These are phyloP conservation scores for Talaromyces thailandensis DNA, from an alignment of 495 filamentous ascomycete species.

Conservation along the genomic window DNA sequence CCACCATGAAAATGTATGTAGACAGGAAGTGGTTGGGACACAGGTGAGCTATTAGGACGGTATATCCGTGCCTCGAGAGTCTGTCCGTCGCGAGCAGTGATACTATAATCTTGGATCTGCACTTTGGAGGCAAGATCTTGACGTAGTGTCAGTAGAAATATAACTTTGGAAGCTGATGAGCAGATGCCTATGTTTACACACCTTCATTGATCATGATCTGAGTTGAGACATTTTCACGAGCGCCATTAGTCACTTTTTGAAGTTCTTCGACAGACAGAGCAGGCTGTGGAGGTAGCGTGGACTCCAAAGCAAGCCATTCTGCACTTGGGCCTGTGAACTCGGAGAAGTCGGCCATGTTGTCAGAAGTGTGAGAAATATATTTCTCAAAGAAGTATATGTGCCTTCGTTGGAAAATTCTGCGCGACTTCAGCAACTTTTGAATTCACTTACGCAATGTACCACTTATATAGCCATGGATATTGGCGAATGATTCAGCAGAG, in stretches of 20 bases:
- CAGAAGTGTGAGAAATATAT: not conserved
- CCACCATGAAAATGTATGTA: conserved; percentile 44
- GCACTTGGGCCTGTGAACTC: not conserved
- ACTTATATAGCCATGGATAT: too few relatives aligned
- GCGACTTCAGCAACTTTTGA: too few relatives aligned
- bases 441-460: too few relatives aligned
- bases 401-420: too few relatives aligned
- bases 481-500: too few relatives aligned
- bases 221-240: not conserved
- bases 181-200: not conserved
- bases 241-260: not conserved
- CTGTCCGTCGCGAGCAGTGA: not conserved
- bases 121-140: not conserved
- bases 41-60: not conserved
- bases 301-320: not conserved
- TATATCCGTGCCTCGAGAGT: not conserved
- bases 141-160: not conserved
- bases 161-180: not conserved
- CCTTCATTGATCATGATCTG: not conserved
- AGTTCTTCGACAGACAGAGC: not conserved
- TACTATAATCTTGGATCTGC: not conserved
- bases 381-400: too few relatives aligned
- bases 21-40: conserved; percentile 24
- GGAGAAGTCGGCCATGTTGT: not conserved
- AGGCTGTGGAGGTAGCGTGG: not conserved